Evolutionary conservation across 768 basidiomycete genomes (phyloP).

Genomic region (Boletus edulis): DNA sequence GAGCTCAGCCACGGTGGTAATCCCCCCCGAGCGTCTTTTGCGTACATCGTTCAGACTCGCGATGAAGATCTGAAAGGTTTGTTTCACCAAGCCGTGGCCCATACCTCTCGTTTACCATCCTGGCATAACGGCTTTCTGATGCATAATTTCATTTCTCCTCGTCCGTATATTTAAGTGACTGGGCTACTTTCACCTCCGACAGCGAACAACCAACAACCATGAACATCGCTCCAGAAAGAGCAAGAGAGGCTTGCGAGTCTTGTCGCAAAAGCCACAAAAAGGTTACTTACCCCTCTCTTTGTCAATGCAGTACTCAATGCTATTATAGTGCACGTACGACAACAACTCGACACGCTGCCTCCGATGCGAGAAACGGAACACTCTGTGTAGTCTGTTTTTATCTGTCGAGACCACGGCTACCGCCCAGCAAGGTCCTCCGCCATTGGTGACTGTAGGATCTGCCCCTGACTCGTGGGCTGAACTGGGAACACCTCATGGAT

Average conservation of each 20-base stretch:
- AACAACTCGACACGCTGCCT: conserved; percentile 8
- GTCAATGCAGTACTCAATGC: neutral
- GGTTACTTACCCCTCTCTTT: conserved; percentile 3
- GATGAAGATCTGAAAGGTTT: conserved; percentile 16
- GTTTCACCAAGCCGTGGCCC: conserved; percentile 1
- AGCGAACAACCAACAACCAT: conserved; percentile 11
- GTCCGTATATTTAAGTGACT: conserved; percentile 20
- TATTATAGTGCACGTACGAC: conserved; percentile 18
- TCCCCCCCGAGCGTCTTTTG: conserved; percentile 2
- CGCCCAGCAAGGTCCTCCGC: conserved; percentile 6
- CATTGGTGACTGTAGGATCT: neutral
- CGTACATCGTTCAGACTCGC: conserved; percentile 1
- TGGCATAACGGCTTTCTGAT: conserved; percentile 8
- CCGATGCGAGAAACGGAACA: conserved; percentile 15
- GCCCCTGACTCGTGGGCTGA: conserved; percentile 5
- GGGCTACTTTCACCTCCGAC: neutral
- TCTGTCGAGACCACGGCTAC: neutral
- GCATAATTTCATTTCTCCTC: conserved; percentile 6
- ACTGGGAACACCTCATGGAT: conserved; percentile 1
- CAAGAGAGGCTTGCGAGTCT: conserved; percentile 23
- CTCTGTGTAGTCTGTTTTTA: conserved; percentile 16
- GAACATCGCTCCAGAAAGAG: conserved; percentile 21
- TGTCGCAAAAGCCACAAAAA: conserved; percentile 27
- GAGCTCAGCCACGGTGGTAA: neutral
- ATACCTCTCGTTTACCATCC: conserved; percentile 5